Evolutionary conservation across 2,329 filamentous ascomycete species (phyloP), one percentile per base, ranked within the genome.

Genomic region (Sclerotinia minor): DNA sequence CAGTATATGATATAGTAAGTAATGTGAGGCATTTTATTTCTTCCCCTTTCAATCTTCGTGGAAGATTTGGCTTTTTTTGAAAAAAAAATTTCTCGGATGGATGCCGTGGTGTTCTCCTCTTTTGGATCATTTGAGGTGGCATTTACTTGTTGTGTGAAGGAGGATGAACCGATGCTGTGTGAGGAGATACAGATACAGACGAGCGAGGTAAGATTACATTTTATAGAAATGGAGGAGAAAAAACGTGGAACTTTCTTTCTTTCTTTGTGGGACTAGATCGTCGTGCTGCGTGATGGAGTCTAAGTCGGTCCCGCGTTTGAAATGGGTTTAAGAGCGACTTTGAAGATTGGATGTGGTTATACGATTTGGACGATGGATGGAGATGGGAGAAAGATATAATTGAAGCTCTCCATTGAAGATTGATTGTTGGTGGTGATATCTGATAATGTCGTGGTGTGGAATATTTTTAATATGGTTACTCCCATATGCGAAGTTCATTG

Each of bases 141-240:
- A 50, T 61, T 61, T 13, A 15, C 32, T 19, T 38, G 21, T 24
- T 38, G 26, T 24, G 26, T 47, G 17, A 65, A 47, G 26, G 49
- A 32, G 45, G 13, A 61, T 26, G 59, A 50, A 49, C 59, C 45
- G 32, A 64, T 64, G 61, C 8, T 6, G 61, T 64, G 61, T 21
- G 13, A 50, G 11, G 44, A 29, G 44, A 6, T 26, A 57, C 41
- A 38, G 11, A 17, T n/a, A n/a, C n/a, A 35, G 29, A 58, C 17
- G 11, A n/a, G n/a, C n/a, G n/a, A n/a, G n/a, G n/a, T n/a, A n/a
- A n/a, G n/a, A n/a, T n/a, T 59, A 54, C 9, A 44, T 53, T 52
- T 17, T 6, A 41, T 41, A 44, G 29, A 61, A 59, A 67, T 67
- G 55, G 55, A 61, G 55, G 35, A 60, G 55, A 61, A 67, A 67